Evolutionary conservation across 2,329 filamentous ascomycete species (phyloP).

Genomic region (Elsinoe batatas): DNA sequence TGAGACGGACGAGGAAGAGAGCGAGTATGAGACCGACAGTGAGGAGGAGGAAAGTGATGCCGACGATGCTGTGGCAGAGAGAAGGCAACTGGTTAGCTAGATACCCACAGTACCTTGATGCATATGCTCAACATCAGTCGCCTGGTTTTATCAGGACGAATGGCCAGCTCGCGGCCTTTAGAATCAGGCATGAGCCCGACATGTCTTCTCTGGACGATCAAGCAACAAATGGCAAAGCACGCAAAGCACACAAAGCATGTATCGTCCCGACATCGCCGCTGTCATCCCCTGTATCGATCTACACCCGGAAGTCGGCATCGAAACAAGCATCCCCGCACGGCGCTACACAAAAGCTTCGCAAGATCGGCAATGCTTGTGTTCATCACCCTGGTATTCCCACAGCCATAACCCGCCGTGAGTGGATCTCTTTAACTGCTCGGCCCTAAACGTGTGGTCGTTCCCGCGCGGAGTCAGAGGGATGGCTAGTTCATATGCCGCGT

Average conservation of each 20-base stretch:
- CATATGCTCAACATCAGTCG: background rate
- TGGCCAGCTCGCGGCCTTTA: no score
- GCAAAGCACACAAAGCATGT: no score
- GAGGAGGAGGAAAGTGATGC: constrained; percentile 17
- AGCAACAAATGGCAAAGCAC: no score
- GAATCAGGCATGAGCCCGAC: no score
- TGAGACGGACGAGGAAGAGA: constrained; percentile 43
- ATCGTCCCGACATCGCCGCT: no score
- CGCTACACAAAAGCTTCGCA: constrained; percentile 4
- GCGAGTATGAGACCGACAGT: constrained; percentile 34
- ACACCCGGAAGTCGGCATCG: constrained; percentile 1
- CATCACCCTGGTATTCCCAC: background rate
- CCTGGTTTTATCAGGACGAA: background rate
- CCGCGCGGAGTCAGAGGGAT: no score
- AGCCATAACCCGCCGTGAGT: background rate
- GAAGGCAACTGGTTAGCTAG: constrained; percentile 29
- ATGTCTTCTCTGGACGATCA: no score
- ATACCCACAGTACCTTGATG: background rate
- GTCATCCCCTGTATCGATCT: no score
- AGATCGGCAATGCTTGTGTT: constrained; percentile 6
- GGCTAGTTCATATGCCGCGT: no score
- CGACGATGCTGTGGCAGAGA: constrained; percentile 25
- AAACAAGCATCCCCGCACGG: background rate
- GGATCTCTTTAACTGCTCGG: background rate
- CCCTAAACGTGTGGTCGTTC: background rate